Evolutionary conservation across 805 yeast species (phyloP), one percentile per base, ranked within the genome.

Genomic region (Candida ovalis): DNA sequence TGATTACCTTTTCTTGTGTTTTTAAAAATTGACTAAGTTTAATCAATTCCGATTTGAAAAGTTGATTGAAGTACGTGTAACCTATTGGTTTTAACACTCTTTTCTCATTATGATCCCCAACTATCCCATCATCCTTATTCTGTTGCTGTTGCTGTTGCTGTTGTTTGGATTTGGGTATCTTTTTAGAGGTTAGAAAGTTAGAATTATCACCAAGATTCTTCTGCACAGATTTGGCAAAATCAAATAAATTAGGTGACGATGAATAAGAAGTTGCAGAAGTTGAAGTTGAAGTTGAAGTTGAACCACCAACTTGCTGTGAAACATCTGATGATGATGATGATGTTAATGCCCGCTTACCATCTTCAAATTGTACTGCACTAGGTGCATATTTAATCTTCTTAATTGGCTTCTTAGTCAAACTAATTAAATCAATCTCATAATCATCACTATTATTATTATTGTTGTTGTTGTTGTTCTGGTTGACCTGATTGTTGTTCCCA

Each of bases 31-130:
- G 42, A 25, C 36, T 47, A 18, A 63, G 47, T 21, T 50, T 44
- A 0, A 27, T 27, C 7, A 60, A 40, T 45, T 64, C 67, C 3
- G 23, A 40, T 8, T 43, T 46, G 47, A 60, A 64, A 18, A 50
- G 50, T 10, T 38, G 21, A 7, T 46, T 35, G 41, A 64, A 55
- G 30, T 59, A 53, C 0, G 54, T 42, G 39, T 53, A 63, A 4
- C 66, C 67, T 40, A 50, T 44, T 21, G 66, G 64, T 41, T 18
- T 33, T 12, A 15, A 17, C 7, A 37, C 23, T 13, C 6, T 30
- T 8, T 4, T 18, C n/a, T 5, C 9, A 5, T 30, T 15, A 30
- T 30, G n/a, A n/a, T n/a, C n/a, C n/a, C n/a, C n/a, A n/a, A n/a
- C n/a, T n/a, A n/a, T 12, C 13, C n/a, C n/a, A 3, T 30, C n/a